Conservation (phyloP, 805 yeast species). For the Tetrapisispora arboricola region DNA sequence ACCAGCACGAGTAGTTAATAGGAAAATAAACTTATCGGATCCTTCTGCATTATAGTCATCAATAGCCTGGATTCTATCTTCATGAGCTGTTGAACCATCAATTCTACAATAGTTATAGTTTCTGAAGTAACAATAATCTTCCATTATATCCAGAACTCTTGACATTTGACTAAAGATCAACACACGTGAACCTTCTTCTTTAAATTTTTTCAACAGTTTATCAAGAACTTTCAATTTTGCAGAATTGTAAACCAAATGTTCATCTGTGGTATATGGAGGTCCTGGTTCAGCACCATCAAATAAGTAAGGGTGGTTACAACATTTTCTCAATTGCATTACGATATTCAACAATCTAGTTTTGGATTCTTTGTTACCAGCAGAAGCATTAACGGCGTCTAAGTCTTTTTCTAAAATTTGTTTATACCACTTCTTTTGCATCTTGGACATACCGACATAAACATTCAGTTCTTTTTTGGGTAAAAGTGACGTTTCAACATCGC, state of each 20-base stretch:
- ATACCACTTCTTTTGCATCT: slow-evolving; percentile 75
- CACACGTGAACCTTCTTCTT: slow-evolving; percentile 65
- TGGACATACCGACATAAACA: slow-evolving; percentile 62
- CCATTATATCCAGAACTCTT: slow-evolving; percentile 67
- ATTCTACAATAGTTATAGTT: slow-evolving; percentile 65
- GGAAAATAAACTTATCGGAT: slow-evolving; percentile 59
- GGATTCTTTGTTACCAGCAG: slow-evolving; percentile 61
- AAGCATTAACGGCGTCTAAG: slow-evolving; percentile 79
- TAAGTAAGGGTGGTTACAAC: slow-evolving; percentile 77
- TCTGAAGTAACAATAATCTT: slow-evolving; percentile 67
- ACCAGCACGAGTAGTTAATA: slow-evolving; percentile 80
- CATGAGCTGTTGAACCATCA: slow-evolving; percentile 76
- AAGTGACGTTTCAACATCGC: slow-evolving; percentile 72
- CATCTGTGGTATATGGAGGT: slow-evolving; percentile 80
- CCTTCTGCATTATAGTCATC: slow-evolving; percentile 74
- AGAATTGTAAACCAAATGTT: slow-evolving; percentile 64
- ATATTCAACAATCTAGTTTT: slow-evolving; percentile 68
- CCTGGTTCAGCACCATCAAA: slow-evolving; percentile 89
- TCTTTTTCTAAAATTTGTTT: slow-evolving; percentile 68
- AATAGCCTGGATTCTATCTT: slow-evolving; percentile 62
- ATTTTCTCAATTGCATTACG: slow-evolving; percentile 77
- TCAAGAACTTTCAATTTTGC: slow-evolving; percentile 66
- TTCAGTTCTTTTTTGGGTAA: slow-evolving; percentile 68
- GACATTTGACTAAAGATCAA: slow-evolving; percentile 79
- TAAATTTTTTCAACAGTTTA: slow-evolving; percentile 48